Conservation (phyloP, 1,139 yeast species). For the Wickerhamomyces sp. region DNA sequence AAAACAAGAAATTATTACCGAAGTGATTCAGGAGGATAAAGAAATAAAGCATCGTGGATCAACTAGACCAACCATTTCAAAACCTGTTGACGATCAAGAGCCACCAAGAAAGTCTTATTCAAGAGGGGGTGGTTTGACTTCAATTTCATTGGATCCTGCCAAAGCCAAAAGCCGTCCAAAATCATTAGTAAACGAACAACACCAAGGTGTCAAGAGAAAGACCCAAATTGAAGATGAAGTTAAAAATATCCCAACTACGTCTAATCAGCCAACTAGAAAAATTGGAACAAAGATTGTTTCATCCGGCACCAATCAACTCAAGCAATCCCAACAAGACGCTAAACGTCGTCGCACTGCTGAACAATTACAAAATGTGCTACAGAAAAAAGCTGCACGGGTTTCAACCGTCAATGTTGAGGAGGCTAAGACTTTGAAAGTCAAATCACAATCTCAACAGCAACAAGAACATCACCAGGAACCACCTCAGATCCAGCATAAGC, state of each 20-base stretch:
- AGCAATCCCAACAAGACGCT: constrained; percentile 16
- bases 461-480: constrained; percentile 8
- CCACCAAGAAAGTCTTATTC: constrained; percentile 16
- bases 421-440: not conserved
- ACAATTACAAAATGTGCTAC: constrained; percentile 15
- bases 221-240: constrained; percentile 21
- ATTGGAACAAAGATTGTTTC: constrained; percentile 22
- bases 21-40: constrained; percentile 1
- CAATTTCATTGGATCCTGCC: constrained; percentile 18
- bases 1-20: not conserved
- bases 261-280: constrained; percentile 20
- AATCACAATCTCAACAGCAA: constrained; percentile 1
- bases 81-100: constrained; percentile 13
- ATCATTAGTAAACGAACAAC: constrained; percentile 16
- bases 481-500: constrained; percentile 4
- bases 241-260: not conserved
- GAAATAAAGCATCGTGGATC: constrained; percentile 11
- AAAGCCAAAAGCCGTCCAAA: constrained; percentile 14
- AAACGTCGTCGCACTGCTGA: constrained; percentile 25
- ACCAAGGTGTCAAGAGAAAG: constrained; percentile 16
- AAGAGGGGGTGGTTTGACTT: constrained; percentile 19
- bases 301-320: constrained; percentile 12
- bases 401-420: constrained; percentile 6
- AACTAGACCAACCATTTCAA: constrained; percentile 20
- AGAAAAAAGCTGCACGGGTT: constrained; percentile 21